Percentiles rank a stretch among this genome's conserved stretches.
Conservation (phyloP, 306 rosid species). For the Morella rubra region DNA sequence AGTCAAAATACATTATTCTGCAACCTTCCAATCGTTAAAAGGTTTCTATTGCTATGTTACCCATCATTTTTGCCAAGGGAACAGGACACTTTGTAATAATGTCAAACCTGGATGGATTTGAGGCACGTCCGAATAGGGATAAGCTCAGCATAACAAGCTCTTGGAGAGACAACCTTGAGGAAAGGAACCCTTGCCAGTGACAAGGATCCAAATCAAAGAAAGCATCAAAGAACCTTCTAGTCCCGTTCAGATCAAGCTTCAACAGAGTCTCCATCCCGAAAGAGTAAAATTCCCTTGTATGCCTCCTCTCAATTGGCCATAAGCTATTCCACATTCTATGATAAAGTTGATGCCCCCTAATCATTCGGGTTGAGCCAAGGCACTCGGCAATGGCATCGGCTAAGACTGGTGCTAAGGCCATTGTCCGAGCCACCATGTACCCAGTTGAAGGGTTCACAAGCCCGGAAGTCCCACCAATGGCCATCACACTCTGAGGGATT, state of each 20-base stretch:
- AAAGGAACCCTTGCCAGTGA: constrained; percentile 83
- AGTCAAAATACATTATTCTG: background rate
- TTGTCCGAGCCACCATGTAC: constrained; percentile 72
- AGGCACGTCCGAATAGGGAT: constrained; percentile 63
- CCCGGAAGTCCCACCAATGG: constrained; percentile 76
- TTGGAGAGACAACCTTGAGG: constrained; percentile 58
- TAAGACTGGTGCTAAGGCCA: constrained; percentile 54
- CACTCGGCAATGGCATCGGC: constrained; percentile 64
- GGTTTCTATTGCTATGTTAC: constrained; percentile 62
- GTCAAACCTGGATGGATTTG: constrained; percentile 61
- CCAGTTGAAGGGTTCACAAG: constrained; percentile 87
- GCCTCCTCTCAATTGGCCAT: constrained; percentile 73
- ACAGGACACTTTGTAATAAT: constrained; percentile 72
- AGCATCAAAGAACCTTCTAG: constrained; percentile 70
- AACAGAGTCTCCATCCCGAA: constrained; percentile 89
- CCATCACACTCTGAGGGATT: constrained; percentile 68
- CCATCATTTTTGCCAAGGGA: constrained; percentile 66
- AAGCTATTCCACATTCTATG: constrained; percentile 61
- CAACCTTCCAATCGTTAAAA: constrained; percentile 28
- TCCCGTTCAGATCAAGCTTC: constrained; percentile 78
- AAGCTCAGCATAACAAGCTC: constrained; percentile 57
- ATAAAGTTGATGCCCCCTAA: constrained; percentile 62
- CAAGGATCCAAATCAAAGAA: constrained; percentile 72
- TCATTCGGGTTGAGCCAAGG: constrained; percentile 79
- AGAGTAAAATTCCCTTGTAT: constrained; percentile 58